A percentile compares a stretch with the other conserved stretches of the same genome.
These are phyloP conservation scores for Boletus vinaceobasis DNA, from an alignment of 768 basidiomycete genomes.

Conservation along the genomic window DNA sequence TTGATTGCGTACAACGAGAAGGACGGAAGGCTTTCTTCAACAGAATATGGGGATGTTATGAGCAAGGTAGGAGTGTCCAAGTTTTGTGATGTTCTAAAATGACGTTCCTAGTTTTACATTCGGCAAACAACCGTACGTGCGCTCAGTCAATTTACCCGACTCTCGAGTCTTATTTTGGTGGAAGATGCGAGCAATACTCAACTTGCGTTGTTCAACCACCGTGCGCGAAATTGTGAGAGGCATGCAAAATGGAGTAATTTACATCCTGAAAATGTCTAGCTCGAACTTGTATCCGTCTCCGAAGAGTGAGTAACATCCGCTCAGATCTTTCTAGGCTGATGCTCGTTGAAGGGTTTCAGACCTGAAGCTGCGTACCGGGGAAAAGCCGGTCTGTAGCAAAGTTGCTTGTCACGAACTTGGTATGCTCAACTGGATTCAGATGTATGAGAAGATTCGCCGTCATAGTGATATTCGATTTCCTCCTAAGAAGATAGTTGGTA, in stretches of 20 bases:
- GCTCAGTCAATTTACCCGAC: neutral
- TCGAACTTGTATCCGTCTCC: constrained; percentile 61
- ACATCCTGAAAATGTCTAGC: constrained; percentile 34
- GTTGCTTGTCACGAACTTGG: neutral
- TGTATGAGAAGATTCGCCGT: constrained; percentile 64
- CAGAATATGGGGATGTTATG: constrained; percentile 84
- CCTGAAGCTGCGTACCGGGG: constrained; percentile 66
- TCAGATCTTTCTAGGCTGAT: constrained; percentile 1
- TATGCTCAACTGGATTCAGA: constrained; percentile 23
- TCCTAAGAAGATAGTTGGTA: constrained; percentile 64
- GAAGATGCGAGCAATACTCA: constrained; percentile 68
- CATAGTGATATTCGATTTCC: constrained; percentile 81
- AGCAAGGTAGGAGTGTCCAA: constrained; percentile 57
- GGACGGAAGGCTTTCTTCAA: constrained; percentile 50
- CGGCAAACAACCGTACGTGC: constrained; percentile 58
- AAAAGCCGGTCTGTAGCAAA: constrained; percentile 54
- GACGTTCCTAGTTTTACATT: constrained; percentile 62
- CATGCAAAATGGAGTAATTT: neutral
- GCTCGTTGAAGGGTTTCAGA: constrained; percentile 54
- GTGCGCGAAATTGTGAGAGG: constrained; percentile 64
- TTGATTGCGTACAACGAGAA: constrained; percentile 48
- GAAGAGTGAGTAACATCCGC: constrained; percentile 53
- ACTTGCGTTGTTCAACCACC: constrained; percentile 50
- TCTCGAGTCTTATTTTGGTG: neutral
- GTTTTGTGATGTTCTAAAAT: neutral